phyloP scores from a whole-genome alignment of 2,329 filamentous ascomycete genomes.

The Karstenula rhodostoma region DNA sequence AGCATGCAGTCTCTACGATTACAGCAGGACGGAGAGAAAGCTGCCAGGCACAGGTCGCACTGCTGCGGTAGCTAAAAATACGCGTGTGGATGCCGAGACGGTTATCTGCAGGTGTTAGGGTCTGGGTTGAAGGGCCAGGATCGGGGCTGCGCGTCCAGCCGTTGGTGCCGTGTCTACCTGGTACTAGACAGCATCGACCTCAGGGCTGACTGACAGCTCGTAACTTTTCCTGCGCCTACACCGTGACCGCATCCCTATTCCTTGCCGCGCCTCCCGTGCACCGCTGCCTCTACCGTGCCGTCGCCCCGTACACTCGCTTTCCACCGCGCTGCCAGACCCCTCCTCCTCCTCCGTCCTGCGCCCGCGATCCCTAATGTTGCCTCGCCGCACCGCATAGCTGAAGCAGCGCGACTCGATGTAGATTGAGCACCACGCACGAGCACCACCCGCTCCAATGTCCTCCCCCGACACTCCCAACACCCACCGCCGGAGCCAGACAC shows the following conservation, averaged over 20 bases:
- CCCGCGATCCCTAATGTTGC: constrained; percentile 25
- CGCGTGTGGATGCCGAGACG: background rate
- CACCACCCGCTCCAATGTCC: constrained; percentile 54
- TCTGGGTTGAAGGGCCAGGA: background rate
- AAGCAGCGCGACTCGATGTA: constrained; percentile 38
- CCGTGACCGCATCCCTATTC: background rate
- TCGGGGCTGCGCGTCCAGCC: constrained; percentile 6
- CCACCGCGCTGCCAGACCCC: constrained; percentile 9
- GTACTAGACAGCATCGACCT: background rate
- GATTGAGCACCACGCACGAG: constrained; percentile 33
- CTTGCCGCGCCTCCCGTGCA: background rate
- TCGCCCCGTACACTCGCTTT: constrained; percentile 17
- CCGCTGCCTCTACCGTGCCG: background rate
- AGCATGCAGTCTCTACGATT: background rate
- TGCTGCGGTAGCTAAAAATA: constrained; percentile 12
- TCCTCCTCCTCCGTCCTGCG: constrained; percentile 6
- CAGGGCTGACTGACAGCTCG: constrained; percentile 8
- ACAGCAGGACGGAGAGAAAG: background rate
- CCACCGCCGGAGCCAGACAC: constrained; percentile 57
- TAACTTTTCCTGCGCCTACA: constrained; percentile 11
- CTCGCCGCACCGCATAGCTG: constrained; percentile 35
- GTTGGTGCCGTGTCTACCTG: background rate
- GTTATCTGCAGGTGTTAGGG: constrained; percentile 3
- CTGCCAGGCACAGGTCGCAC: constrained; percentile 5
- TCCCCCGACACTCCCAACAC: constrained; percentile 54